Evolutionary conservation across 345 rosid genomes (phyloP).

Genomic region (Jatropha curcas): DNA sequence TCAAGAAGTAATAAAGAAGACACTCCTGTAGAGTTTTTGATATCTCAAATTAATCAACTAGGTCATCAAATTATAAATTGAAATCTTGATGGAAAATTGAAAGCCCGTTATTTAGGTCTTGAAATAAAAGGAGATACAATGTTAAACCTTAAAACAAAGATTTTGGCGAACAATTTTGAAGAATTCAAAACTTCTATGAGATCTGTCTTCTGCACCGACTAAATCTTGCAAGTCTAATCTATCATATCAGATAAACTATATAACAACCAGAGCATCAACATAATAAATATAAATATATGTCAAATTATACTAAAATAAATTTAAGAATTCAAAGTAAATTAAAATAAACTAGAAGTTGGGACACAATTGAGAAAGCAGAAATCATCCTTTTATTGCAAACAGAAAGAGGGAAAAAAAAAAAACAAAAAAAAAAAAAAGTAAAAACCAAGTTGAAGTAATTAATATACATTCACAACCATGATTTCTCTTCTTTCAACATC

Average conservation of each 20-base stretch:
- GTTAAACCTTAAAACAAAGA: background rate
- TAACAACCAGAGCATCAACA: background rate
- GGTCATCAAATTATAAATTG: background rate
- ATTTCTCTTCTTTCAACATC: slow-evolving; percentile 15
- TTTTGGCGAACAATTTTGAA: background rate
- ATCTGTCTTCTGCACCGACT: slow-evolving; percentile 1
- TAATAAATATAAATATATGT: background rate
- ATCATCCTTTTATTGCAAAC: slow-evolving; percentile 16
- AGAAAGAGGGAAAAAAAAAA: background rate
- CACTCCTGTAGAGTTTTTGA: too few relatives aligned
- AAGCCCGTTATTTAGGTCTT: slow-evolving; percentile 1
- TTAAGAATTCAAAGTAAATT: background rate
- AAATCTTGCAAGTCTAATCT: slow-evolving; percentile 17
- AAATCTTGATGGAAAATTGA: slow-evolving; percentile 3
- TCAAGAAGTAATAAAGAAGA: too few relatives aligned
- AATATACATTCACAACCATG: slow-evolving; percentile 18
- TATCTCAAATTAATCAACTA: background rate
- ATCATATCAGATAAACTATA: slow-evolving; percentile 17
- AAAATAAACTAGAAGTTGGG: background rate
- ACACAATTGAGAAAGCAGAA: slow-evolving; percentile 19
- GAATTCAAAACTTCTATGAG: background rate
- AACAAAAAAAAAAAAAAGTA: background rate
- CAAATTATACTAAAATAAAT: background rate
- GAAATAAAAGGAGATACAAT: slow-evolving; percentile 5
- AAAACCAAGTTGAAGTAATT: background rate